These are phyloP conservation scores for Coccomyxa sp. DNA, from an alignment of 139 green algal species.

Conservation along the genomic window DNA sequence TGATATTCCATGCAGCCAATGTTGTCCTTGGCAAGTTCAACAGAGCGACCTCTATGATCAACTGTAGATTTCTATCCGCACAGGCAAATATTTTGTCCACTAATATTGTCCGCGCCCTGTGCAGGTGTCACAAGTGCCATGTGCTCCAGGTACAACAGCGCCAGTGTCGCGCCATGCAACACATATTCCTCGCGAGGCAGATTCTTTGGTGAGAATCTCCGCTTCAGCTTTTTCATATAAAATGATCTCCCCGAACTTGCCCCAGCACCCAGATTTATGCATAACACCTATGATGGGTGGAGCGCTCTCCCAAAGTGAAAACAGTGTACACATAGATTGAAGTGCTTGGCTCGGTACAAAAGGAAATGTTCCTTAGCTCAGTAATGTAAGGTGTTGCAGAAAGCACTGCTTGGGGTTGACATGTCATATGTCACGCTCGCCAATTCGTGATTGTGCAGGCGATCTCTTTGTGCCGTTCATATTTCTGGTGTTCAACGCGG, in stretches of 20 bases:
- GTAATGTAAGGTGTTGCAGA: too few relatives aligned
- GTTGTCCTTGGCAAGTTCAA: too few relatives aligned
- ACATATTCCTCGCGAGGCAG: not conserved
- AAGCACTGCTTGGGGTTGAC: too few relatives aligned
- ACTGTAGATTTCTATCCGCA: not conserved
- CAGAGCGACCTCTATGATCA: not conserved
- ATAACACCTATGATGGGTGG: too few relatives aligned
- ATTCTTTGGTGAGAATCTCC: not conserved
- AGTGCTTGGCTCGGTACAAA: too few relatives aligned
- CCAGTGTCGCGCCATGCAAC: not conserved
- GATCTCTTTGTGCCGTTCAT: constrained; percentile 32
- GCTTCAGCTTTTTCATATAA: not conserved
- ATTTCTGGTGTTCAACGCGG: constrained; percentile 30
- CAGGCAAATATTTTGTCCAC: not conserved
- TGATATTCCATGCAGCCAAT: too few relatives aligned
- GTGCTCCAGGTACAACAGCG: not conserved
- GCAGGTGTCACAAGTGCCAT: not conserved
- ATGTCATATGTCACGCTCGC: too few relatives aligned
- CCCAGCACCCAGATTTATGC: too few relatives aligned
- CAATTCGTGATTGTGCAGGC: not conserved
- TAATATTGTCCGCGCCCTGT: not conserved
- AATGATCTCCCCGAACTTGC: not conserved
- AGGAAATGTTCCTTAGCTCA: too few relatives aligned
- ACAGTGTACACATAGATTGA: too few relatives aligned
- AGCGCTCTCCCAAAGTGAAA: too few relatives aligned